Evolutionary conservation across 176 grass and related monocot species (phyloP), one percentile per base, ranked within the genome.

Genomic region (Dactylis glomerata): DNA sequence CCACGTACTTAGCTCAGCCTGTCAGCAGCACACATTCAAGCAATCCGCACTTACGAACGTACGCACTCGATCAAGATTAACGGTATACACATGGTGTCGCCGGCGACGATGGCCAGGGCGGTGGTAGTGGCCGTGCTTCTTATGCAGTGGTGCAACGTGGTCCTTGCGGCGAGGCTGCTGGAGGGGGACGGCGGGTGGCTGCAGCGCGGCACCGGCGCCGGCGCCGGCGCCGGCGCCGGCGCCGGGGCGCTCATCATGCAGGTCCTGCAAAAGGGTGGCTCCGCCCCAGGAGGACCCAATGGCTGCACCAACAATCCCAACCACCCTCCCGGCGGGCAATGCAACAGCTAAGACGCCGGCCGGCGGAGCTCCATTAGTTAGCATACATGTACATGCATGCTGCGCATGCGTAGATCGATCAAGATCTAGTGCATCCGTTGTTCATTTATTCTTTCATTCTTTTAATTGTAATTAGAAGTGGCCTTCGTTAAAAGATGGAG

Each of bases 61-160:
- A 59, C 23, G 3, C 12, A 28, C 56, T 59, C 24, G 0, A 26
- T 8, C 1, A 24, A 58, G 11, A 58, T 19, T 3, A 10, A 8
- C n/a, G 20, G 23, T 27, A 10, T 28, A 10, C 10, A 8, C 22
- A 59, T 59, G 56, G 56, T 40, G 62, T 2, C 64, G 46, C 0
- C 16, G 15, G 34, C 34, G 32, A 71, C 54, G 10, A 56, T 41
- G 80, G 49, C 23, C 8, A 56, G 14, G 65, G n/a, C 14, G 9
- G 65, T 57, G 80, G 32, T 71, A 47, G 14, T 70, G 22, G 65
- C 65, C 46, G 49, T 82, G 14, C 45, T 82, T 64, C 31, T 82
- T 13, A 55, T 70, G 79, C 79, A 82, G 17, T 82, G 33, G 46
- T 82, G 78, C 44, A 49, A 81, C 42, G 20, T 17, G 19, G 49